A percentile compares a stretch with the other conserved stretches of the same genome.
Conservation (phyloP, 2,329 filamentous ascomycete genomes). For the Sporothrix sp. region DNA sequence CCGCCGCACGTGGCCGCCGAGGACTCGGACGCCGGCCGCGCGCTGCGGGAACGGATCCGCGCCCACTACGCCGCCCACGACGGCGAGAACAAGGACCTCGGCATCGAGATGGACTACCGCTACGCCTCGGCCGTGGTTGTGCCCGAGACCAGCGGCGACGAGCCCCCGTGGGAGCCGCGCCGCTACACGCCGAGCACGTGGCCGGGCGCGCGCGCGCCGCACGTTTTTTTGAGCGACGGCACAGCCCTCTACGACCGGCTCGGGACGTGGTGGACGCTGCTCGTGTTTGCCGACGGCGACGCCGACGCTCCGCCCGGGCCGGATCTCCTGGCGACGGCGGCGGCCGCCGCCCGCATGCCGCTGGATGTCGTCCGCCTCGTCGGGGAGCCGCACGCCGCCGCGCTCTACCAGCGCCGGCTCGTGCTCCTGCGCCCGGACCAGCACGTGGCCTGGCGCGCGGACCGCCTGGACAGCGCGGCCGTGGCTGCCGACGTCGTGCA, state of each 20-base stretch:
- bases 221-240: conserved; percentile 13
- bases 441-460: conserved; percentile 15
- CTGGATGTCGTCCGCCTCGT: conserved; percentile 4
- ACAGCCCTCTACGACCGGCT: conserved; percentile 15
- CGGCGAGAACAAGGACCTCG: conserved; percentile 22
- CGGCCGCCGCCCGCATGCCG: conserved; percentile 1
- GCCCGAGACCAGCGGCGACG: not conserved
- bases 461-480: not conserved
- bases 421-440: conserved; percentile 17
- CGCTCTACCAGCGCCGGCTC: conserved; percentile 10
- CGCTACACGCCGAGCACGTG: conserved; percentile 13
- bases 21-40: conserved; percentile 2
- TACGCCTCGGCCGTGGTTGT: conserved; percentile 12
- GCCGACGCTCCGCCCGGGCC: not conserved
- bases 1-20: conserved; percentile 10
- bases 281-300: conserved; percentile 10
- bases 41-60: conserved; percentile 10
- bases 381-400: conserved; percentile 9
- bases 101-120: conserved; percentile 23
- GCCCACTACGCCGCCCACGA: conserved; percentile 18
- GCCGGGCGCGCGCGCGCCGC: conserved; percentile 15
- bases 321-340: not conserved
- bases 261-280: conserved; percentile 12
- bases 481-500: not conserved
- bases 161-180: not conserved